Percentiles rank a stretch among this genome's conserved stretches.
These are phyloP conservation scores for Sungouiozyma intestinalis DNA, from an alignment of 805 yeast genomes.

Conservation along the genomic window DNA sequence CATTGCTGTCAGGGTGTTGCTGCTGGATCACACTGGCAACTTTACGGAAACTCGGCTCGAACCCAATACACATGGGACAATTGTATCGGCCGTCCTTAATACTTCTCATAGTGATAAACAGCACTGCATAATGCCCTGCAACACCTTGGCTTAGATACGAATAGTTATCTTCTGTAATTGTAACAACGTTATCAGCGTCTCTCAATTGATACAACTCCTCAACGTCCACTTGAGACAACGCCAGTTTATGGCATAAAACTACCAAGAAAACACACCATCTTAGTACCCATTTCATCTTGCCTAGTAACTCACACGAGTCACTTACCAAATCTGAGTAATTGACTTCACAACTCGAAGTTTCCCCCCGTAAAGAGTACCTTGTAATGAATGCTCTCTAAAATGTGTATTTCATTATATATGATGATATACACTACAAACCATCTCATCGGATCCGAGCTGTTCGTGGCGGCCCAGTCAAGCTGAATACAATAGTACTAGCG, in stretches of 20 bases:
- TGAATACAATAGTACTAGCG: not conserved
- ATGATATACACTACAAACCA: no score
- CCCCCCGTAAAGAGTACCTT: no score
- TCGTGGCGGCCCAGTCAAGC: not conserved
- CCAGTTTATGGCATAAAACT: not conserved
- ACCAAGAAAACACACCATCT: not conserved
- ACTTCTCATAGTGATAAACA: slow-evolving; percentile 42
- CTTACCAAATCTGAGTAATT: no score
- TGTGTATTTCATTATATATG: no score
- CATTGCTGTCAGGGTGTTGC: slow-evolving; percentile 33
- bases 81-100: slow-evolving; percentile 32
- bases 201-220: slow-evolving; percentile 9
- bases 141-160: slow-evolving; percentile 34
- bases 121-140: slow-evolving; percentile 41
- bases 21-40: slow-evolving; percentile 36
- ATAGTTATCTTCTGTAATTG: slow-evolving; percentile 34
- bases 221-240: slow-evolving; percentile 2
- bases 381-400: no score
- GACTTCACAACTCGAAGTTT: no score
- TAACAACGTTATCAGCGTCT: slow-evolving; percentile 33
- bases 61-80: slow-evolving; percentile 34
- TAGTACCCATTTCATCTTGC: not conserved
- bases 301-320: no score
- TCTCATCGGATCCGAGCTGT: no score
- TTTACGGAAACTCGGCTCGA: slow-evolving; percentile 32